phyloP scores from a whole-genome alignment of 306 rosid species.

The barrel medic (Medicago truncatula) region MtrunA17r5.0-ANR NC_053042.1:7272001-7272500 shows the following conservation, averaged over 20 bases:
- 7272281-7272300: conserved; percentile 85
- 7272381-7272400: conserved; percentile 26
- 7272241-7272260: conserved; percentile 69
- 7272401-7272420: background rate
- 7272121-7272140: background rate
- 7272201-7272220: conserved; percentile 34
- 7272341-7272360: conserved; percentile 88
- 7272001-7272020: conserved; percentile 7
- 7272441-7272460: conserved; percentile 12
- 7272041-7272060: conserved; percentile 26
- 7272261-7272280: conserved; percentile 57
- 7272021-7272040: conserved; percentile 8
- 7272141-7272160: conserved; percentile 4
- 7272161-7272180: background rate
- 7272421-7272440: background rate
- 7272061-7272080: conserved; percentile 2
- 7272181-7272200: conserved; percentile 40
- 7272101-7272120: conserved; percentile 7
- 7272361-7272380: conserved; percentile 82
- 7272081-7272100: background rate
- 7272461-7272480: background rate
- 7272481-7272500: background rate
- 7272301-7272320: conserved; percentile 68
- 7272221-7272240: conserved; percentile 67
- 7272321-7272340: conserved; percentile 63